A percentile compares a stretch with the other conserved stretches of the same genome.
phyloP scores from a whole-genome alignment of 495 filamentous ascomycete genomes.

The Trichoderma reesei region DNA sequence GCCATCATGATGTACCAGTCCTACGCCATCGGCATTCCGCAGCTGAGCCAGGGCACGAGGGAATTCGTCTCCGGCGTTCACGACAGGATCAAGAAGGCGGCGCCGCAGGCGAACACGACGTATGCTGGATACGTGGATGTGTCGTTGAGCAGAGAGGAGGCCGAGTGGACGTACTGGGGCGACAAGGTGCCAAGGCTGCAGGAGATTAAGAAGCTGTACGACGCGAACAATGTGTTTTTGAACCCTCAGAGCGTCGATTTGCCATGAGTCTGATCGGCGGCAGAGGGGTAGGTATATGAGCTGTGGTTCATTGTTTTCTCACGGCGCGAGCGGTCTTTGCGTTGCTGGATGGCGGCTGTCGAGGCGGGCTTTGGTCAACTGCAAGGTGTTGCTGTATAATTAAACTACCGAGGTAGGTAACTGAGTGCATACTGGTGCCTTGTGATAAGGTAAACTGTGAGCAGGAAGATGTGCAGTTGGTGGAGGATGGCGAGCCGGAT shows the following conservation, averaged over 20 bases:
- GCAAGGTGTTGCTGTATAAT: no score
- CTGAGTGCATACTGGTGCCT: no score
- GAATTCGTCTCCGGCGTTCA: slow-evolving; percentile 44
- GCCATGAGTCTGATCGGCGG: not conserved
- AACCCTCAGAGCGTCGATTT: slow-evolving; percentile 51
- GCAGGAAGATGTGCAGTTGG: no score
- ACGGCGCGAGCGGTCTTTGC: not conserved
- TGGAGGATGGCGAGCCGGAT: no score
- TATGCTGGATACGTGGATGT: slow-evolving; percentile 72
- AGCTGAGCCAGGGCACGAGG: slow-evolving; percentile 27
- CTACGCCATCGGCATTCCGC: slow-evolving; percentile 43
- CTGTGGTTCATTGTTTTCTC: not conserved
- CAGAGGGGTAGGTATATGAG: not conserved
- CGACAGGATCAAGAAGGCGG: slow-evolving; percentile 20
- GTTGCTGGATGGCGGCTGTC: not conserved
- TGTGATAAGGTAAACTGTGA: no score
- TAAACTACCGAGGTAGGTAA: no score
- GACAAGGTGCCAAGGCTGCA: slow-evolving; percentile 35
- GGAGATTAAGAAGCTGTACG: slow-evolving; percentile 42
- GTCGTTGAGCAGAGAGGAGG: slow-evolving; percentile 31
- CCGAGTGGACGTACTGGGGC: slow-evolving; percentile 50
- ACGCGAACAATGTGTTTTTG: slow-evolving; percentile 48
- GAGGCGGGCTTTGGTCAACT: no score
- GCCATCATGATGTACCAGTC: slow-evolving; percentile 50
- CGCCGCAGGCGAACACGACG: slow-evolving; percentile 31